Evolutionary conservation across 495 filamentous ascomycete species (phyloP), one percentile per base, ranked within the genome.

Genomic region (Neurospora sp.): DNA sequence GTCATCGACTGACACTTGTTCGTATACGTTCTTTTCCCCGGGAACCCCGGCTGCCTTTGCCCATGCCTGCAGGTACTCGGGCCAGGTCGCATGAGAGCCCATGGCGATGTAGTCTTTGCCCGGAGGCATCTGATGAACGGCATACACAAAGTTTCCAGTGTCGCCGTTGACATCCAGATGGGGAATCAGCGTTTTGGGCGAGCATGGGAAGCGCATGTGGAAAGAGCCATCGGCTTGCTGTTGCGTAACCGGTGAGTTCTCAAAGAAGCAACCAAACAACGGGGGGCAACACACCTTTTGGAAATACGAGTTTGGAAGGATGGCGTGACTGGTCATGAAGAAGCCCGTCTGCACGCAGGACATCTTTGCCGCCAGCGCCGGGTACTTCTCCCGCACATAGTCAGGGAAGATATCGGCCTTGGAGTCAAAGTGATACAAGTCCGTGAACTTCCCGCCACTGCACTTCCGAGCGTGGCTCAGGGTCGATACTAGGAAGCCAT

Each of bases 261-360:
- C 40, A 9, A 20, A 59, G 59, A 9, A 31, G 40, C 6, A 11
- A 70, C 70, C 0, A 18, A 72, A 73, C 12, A 9, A n/a, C 10
- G 14, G 1, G 14, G 14, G 31, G 6, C 40, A 48, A 73, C 76
- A 39, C 0, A 82, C 79, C 76, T 79, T 80, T 22, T 69, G 66
- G 38, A 86, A 82, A 70, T 86, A 86, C 0, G 78, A 76, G 12
- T 74, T 71, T 2, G 82, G 82, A 59, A 83, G 72, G n/a, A 84
- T 78, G 31, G 74, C 73, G 68, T 82, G 76, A 41, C 82, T 84
- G 12, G 79, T 81, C 46, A 76, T 83, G 69, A 84, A 85, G 74
- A 74, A 84, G 22, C 84, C 84, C 48, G 83, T 85, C 22, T 85
- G 82, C 35, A 86, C 80, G 77, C 79, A 84, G 10, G 81, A 83